Base-by-base conservation (phyloP, 2,329 filamentous ascomycete species). In the Hirsutella thompsonii region DNA sequence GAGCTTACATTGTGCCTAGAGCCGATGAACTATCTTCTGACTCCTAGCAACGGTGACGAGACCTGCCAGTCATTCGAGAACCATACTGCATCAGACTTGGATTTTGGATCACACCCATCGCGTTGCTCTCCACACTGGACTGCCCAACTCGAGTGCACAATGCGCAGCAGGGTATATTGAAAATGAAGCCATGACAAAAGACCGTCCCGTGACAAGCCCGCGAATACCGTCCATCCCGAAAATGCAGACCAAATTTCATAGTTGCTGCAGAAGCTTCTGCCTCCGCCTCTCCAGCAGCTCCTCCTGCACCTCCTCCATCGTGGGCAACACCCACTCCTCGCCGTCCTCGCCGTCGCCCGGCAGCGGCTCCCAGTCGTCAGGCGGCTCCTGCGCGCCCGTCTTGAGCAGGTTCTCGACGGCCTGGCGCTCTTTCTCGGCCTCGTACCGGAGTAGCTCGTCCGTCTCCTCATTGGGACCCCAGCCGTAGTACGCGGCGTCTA, bases 401-500 rank as follows among this genome's bases (percentile, higher is more conserved):
- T 67, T 67, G 47, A 81, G 59, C 52, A 94, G 65, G 46, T 76
- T 70, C 52, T 87, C 80, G 45, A 76, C 70, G 0, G 88, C 87
- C 58, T 93, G 83, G 49, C 78, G 74, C 69, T 96, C 92, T 65
- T 88, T 92, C 54, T 76, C 69, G 36, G 68, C 72, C 68, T 98
- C 92, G 58, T 93, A 94, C 39, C 69, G 76, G 47, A 95, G 59
- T 55, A 96, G 58, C 36, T 72, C 77, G 0, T 82, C 85, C 58
- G 94, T 87, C 61, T 96, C 92, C 60, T 96, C 89, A 51, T 89
- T 86, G 8, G 89, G 73, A 46, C 88, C 89, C 60, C 94, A 98
- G 33, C 92, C 92, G 60, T 95, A 98, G 62, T 98, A 98, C 26
- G 81, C 83, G 11, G 92, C 92, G 62, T 98, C 87, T 8, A 98